A percentile compares a stretch with the other conserved stretches of the same genome.
Evolutionary conservation across 768 basidiomycete species (phyloP).

Genomic region (Tylopilus sp.): DNA sequence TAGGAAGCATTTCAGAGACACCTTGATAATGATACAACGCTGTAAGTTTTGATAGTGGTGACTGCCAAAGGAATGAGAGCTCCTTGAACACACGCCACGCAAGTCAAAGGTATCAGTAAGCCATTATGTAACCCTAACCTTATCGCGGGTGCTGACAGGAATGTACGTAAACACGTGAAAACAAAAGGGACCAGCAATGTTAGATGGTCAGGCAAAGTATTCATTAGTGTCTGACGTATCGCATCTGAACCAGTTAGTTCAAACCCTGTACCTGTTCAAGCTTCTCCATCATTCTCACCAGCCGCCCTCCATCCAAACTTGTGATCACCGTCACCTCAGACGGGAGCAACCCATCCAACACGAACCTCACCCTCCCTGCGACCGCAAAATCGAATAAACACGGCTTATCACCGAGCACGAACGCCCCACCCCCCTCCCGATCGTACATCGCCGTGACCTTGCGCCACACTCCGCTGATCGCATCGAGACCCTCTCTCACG

Average conservation of each 20-base stretch:
- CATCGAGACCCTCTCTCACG: conserved; percentile 6
- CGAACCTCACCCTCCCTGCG: conserved; percentile 18
- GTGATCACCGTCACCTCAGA: conserved; percentile 8
- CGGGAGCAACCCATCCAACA: conserved; percentile 5
- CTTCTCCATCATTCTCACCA: conserved; percentile 12
- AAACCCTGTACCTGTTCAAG: too few species aligned
- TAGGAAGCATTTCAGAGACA: conserved; percentile 32
- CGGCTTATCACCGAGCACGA: conserved; percentile 15
- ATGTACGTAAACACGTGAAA: too few species aligned
- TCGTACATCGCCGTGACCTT: conserved; percentile 15
- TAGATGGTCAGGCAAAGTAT: too few species aligned
- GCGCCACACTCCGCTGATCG: conserved; percentile 28
- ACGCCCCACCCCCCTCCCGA: background rate
- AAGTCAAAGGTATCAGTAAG: background rate
- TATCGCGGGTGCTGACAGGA: background rate
- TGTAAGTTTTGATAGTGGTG: background rate
- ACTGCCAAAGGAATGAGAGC: background rate
- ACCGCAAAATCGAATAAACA: conserved; percentile 20
- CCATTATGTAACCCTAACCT: conserved; percentile 21
- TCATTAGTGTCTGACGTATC: too few species aligned
- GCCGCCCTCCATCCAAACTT: conserved; percentile 9
- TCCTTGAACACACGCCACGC: background rate
- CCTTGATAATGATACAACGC: background rate
- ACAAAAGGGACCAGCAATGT: too few species aligned
- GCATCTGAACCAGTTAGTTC: too few species aligned